These are phyloP conservation scores for Nitzschia inconspicua DNA, from an alignment of 108 stramenopile genomes.

Conservation along the genomic window DNA sequence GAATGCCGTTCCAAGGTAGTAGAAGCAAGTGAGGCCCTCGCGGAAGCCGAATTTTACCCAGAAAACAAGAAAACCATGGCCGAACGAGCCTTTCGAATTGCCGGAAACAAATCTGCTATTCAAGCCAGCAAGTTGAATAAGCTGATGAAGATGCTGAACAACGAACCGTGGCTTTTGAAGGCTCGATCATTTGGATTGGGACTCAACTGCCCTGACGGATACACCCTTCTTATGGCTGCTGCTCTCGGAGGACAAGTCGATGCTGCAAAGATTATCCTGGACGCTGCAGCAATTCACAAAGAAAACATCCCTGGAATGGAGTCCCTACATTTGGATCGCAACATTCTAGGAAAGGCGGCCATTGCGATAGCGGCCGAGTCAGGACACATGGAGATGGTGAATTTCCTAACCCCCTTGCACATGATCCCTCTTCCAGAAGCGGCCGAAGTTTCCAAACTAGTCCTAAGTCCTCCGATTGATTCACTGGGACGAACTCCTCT, in stretches of 20 bases:
- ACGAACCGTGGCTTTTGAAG: constrained; percentile 29
- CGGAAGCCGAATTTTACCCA: too few relatives aligned
- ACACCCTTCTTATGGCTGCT: constrained; percentile 68
- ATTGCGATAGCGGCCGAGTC: constrained; percentile 73
- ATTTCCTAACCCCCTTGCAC: constrained; percentile 32
- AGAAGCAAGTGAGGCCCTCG: too few relatives aligned
- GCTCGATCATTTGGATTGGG: constrained; percentile 45
- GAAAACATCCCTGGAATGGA: background rate
- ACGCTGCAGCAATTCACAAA: background rate
- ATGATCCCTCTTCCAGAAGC: constrained; percentile 4
- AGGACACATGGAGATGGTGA: constrained; percentile 58
- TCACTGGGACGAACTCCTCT: constrained; percentile 63
- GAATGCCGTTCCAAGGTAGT: too few relatives aligned
- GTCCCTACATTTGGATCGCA: constrained; percentile 22
- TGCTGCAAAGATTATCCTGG: constrained; percentile 32
- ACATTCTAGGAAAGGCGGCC: constrained; percentile 73
- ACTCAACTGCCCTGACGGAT: constrained; percentile 64
- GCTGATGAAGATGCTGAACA: constrained; percentile 27
- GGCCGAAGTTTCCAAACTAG: background rate
- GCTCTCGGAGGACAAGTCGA: constrained; percentile 29
- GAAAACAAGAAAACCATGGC: too few relatives aligned
- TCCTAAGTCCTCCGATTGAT: constrained; percentile 41
- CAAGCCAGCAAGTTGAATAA: too few relatives aligned
- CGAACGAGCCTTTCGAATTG: too few relatives aligned
- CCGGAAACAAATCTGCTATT: too few relatives aligned